These are phyloP conservation scores for Ophiorrhiza pumila DNA, from an alignment of 257 asterid species.

Conservation along the genomic window DNA sequence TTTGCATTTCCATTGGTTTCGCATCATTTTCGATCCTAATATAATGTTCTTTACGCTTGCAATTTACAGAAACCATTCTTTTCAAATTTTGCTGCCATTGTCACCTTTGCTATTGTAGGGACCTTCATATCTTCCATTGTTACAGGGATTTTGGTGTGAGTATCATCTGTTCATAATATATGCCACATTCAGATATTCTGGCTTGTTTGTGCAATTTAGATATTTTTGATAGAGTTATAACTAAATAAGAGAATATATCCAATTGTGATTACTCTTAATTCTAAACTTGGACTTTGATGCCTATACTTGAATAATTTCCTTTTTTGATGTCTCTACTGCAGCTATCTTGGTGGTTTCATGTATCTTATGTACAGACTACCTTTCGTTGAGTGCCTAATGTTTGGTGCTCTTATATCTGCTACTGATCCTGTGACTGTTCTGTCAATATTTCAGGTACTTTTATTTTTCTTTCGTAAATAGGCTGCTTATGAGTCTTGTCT, in stretches of 20 bases:
- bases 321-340: slow-evolving; percentile 32
- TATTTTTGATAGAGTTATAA: not conserved
- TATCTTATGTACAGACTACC: slow-evolving; percentile 90
- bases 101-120: slow-evolving; percentile 84
- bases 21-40: not conserved
- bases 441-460: slow-evolving; percentile 86
- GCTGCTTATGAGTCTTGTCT: not conserved
- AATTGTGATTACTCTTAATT: not conserved
- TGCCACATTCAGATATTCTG: slow-evolving; percentile 12
- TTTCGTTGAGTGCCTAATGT: slow-evolving; percentile 94
- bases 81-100: slow-evolving; percentile 97
- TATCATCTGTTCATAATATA: slow-evolving; percentile 26
- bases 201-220: not conserved
- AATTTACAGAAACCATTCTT: slow-evolving; percentile 89
- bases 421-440: slow-evolving; percentile 98
- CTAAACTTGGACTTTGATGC: not conserved
- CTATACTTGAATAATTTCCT: not conserved
- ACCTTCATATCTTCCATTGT: slow-evolving; percentile 86
- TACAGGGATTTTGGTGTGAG: slow-evolving; percentile 95
- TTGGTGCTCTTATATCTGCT: slow-evolving; percentile 98
- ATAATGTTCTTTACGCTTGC: slow-evolving; percentile 19
- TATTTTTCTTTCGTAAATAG: not conserved
- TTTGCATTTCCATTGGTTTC: not conserved
- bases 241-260: not conserved
- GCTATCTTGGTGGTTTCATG: slow-evolving; percentile 81